Evolutionary conservation across 2,329 filamentous ascomycete genomes (phyloP).

Genomic region (Pyricularia pennisetigena): DNA sequence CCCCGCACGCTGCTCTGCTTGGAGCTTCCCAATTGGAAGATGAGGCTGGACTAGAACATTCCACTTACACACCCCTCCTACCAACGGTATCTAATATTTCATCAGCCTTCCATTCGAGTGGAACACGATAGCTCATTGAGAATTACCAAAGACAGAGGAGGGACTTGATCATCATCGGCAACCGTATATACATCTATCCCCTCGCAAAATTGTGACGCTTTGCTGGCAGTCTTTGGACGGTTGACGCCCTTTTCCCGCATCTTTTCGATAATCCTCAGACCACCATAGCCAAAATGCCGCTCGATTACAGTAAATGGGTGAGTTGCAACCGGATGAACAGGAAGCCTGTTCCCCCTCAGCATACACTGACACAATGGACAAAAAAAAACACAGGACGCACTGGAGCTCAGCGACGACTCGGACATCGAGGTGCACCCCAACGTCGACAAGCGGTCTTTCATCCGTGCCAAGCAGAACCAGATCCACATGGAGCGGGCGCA

Average conservation of each 20-base stretch:
- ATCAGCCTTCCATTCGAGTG: too few species aligned
- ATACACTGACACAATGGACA: neutral
- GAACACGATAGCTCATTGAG: too few species aligned
- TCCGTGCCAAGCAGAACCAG: slow-evolving; percentile 93
- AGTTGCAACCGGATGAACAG: slow-evolving; percentile 12
- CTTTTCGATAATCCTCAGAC: neutral
- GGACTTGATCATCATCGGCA: neutral
- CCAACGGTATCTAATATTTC: too few species aligned
- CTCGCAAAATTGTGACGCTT: neutral
- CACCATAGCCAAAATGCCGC: slow-evolving; percentile 26
- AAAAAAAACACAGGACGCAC: slow-evolving; percentile 51
- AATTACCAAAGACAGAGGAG: neutral
- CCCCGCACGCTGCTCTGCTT: neutral
- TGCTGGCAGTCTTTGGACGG: neutral
- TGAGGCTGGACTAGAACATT: neutral
- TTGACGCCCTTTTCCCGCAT: neutral
- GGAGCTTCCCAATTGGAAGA: neutral
- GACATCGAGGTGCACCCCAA: slow-evolving; percentile 98
- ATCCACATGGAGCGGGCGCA: slow-evolving; percentile 87
- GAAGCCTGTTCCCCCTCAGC: neutral
- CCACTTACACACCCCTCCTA: neutral
- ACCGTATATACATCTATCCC: neutral
- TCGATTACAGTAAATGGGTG: slow-evolving; percentile 57
- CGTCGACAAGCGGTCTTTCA: slow-evolving; percentile 97
- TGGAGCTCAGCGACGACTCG: slow-evolving; percentile 96